Percentiles rank a stretch among this genome's conserved stretches.
phyloP scores from a whole-genome alignment of 805 yeast species.

The Saccharomyces mikatae region DNA sequence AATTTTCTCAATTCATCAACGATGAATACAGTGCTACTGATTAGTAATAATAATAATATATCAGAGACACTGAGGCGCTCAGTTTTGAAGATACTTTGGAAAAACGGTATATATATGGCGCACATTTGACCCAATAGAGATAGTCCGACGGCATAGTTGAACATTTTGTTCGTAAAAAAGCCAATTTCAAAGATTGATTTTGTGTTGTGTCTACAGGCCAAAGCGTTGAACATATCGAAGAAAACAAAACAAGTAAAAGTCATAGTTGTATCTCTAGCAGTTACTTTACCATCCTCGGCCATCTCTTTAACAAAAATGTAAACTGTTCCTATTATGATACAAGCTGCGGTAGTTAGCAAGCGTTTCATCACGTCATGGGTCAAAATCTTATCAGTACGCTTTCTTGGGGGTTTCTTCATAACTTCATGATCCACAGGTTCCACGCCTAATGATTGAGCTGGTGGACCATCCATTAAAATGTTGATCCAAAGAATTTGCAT shows the following conservation, averaged over 20 bases:
- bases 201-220: constrained; percentile 81
- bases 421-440: constrained; percentile 96
- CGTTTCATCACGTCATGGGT: constrained; percentile 62
- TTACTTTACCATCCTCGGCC: constrained; percentile 66
- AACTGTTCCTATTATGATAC: constrained; percentile 81
- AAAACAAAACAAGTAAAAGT: constrained; percentile 95
- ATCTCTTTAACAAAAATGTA: constrained; percentile 80
- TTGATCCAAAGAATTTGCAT: constrained; percentile 98
- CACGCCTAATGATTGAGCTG: constrained; percentile 95
- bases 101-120: constrained; percentile 88
- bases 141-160: constrained; percentile 84
- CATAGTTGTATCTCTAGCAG: constrained; percentile 97
- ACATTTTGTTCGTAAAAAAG: constrained; percentile 70
- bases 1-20: constrained; percentile 77
- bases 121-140: constrained; percentile 85
- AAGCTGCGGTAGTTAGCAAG: constrained; percentile 62
- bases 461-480: constrained; percentile 98
- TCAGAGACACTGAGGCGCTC: constrained; percentile 77
- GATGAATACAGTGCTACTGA: constrained; percentile 76
- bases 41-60: constrained; percentile 47
- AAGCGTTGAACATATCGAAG: constrained; percentile 94
- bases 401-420: constrained; percentile 93
- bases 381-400: constrained; percentile 75
- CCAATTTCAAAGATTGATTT: constrained; percentile 83
- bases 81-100: constrained; percentile 89